phyloP scores from a whole-genome alignment of 257 asterid genomes.

The Solanum clarkiae region DNA sequence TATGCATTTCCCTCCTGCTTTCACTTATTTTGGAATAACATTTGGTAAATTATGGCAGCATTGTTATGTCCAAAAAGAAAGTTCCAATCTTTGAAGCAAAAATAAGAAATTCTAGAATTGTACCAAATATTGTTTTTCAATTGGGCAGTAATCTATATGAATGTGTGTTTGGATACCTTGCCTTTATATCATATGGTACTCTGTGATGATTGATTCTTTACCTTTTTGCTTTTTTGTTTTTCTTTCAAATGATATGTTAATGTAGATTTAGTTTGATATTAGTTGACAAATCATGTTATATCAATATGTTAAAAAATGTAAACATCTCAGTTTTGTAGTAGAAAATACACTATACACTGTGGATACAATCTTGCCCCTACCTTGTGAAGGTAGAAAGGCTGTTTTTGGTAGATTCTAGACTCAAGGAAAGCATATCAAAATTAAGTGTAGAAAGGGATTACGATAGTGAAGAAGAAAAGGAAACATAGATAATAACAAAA shows the following conservation, averaged over 20 bases:
- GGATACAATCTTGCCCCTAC: neutral
- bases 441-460: neutral
- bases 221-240: neutral
- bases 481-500: neutral
- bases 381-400: neutral
- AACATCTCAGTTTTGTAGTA: neutral
- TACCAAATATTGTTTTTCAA: neutral
- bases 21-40: neutral
- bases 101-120: neutral
- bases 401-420: neutral
- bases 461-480: neutral
- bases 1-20: neutral
- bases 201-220: neutral
- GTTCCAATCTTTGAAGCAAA: neutral
- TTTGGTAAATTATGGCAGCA: neutral
- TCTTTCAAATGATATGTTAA: neutral
- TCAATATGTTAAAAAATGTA: neutral
- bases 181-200: neutral
- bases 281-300: neutral
- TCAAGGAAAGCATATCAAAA: neutral
- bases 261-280: neutral
- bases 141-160: neutral
- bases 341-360: neutral
- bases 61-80: neutral
- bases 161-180: neutral